Percentiles rank a stretch among this genome's conserved stretches.
phyloP scores from a whole-genome alignment of 768 basidiomycete species.

The Leucocoprinus sp. region DNA sequence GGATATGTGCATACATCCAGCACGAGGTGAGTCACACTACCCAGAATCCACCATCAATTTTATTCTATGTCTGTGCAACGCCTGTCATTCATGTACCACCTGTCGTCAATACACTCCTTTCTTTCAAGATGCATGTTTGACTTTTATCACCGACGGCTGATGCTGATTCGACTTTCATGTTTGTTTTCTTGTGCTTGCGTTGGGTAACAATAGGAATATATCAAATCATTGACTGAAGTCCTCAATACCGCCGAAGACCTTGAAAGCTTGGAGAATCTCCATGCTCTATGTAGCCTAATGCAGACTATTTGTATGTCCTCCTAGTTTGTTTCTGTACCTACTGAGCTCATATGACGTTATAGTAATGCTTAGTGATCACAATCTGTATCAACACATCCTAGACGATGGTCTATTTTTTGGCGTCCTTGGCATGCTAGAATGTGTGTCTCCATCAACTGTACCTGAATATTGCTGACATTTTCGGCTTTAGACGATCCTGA shows the following conservation, averaged over 20 bases:
- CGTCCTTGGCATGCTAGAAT: conserved; percentile 95
- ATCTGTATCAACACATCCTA: conserved; percentile 89
- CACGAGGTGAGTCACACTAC: conserved; percentile 51
- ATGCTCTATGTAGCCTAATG: conserved; percentile 86
- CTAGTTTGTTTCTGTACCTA: neutral
- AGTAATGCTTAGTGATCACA: conserved; percentile 96
- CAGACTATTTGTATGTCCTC: conserved; percentile 74
- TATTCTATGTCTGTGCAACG: conserved; percentile 9
- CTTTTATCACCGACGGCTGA: conserved; percentile 11
- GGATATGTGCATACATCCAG: conserved; percentile 85
- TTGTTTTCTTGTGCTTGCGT: conserved; percentile 12
- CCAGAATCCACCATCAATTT: conserved; percentile 2
- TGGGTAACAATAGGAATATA: conserved; percentile 57
- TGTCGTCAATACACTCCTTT: conserved; percentile 12
- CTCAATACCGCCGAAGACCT: conserved; percentile 87
- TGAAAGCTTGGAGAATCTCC: conserved; percentile 84
- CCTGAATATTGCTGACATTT: conserved; percentile 9
- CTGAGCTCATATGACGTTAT: conserved; percentile 9
- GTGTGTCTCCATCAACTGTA: conserved; percentile 39
- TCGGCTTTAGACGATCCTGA: conserved; percentile 80
- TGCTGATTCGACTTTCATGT: conserved; percentile 21
- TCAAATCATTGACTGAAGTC: conserved; percentile 78
- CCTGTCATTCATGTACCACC: conserved; percentile 9
- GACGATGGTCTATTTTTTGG: conserved; percentile 90
- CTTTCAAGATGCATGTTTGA: neutral